Percentiles rank a stretch among this genome's conserved stretches.
phyloP scores from a whole-genome alignment of 495 filamentous ascomycete genomes.

The Cercophora scortea region DNA sequence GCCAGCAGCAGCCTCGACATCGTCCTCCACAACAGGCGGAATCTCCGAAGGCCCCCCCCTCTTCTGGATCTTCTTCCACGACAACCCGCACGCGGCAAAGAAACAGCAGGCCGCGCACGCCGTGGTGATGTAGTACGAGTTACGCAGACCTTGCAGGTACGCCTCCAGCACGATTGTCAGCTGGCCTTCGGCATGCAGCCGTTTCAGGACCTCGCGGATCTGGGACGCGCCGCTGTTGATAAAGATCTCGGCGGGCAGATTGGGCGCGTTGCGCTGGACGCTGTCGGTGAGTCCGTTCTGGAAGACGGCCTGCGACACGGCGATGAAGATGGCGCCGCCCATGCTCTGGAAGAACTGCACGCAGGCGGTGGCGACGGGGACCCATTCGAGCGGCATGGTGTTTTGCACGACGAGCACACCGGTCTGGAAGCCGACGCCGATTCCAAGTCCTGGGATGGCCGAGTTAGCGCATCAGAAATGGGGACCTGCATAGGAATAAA shows the following conservation, averaged over 20 bases:
- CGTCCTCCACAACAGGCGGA: too few species aligned
- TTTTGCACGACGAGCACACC: conserved; percentile 48
- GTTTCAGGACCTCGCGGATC: conserved; percentile 26
- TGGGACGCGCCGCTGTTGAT: conserved; percentile 38
- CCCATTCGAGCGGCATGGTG: conserved; percentile 41
- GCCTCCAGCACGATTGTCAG: conserved; percentile 29
- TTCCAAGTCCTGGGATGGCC: conserved; percentile 37
- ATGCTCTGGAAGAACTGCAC: conserved; percentile 62
- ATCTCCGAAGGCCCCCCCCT: too few species aligned
- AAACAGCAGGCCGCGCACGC: conserved; percentile 33
- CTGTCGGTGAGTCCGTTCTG: conserved; percentile 46
- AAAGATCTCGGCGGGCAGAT: conserved; percentile 27
- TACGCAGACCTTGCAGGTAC: conserved; percentile 36
- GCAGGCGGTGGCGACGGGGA: conserved; percentile 54
- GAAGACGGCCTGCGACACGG: conserved; percentile 59
- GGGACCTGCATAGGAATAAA: conserved; percentile 32
- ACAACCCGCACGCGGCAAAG: conserved; percentile 25
- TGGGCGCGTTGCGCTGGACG: conserved; percentile 19
- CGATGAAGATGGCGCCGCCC: conserved; percentile 63
- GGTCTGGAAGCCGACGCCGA: conserved; percentile 36
- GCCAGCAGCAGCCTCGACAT: too few species aligned
- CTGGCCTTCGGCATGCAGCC: conserved; percentile 17
- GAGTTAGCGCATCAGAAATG: conserved; percentile 47
- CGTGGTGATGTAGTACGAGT: conserved; percentile 37
- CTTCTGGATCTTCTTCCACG: conserved; percentile 37